These are phyloP conservation scores for Aphanomyces cochlioides DNA, from an alignment of 352 stramenopile species.

Conservation along the genomic window DNA sequence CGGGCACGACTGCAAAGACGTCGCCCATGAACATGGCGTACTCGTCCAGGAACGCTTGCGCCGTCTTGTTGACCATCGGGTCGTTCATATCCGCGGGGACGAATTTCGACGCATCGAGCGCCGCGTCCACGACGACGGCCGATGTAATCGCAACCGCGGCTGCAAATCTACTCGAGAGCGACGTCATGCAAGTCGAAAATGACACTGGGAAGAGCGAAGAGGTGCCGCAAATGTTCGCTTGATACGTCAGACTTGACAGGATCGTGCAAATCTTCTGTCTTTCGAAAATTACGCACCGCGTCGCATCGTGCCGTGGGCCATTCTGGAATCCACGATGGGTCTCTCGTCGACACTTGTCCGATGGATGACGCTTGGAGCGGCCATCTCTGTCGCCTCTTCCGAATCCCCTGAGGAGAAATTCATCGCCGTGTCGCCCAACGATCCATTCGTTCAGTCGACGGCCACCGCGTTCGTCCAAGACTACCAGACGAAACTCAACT, in stretches of 20 bases:
- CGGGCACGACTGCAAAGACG: constrained; percentile 25
- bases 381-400: too few relatives aligned
- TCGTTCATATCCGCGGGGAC: constrained; percentile 3
- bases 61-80: constrained; percentile 10
- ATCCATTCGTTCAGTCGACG: constrained; percentile 23
- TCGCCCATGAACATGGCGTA: constrained; percentile 25
- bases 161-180: neutral
- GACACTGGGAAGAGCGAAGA: too few relatives aligned
- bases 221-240: too few relatives aligned
- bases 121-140: neutral
- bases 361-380: too few relatives aligned
- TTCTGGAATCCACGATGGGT: too few relatives aligned
- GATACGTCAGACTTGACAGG: too few relatives aligned
- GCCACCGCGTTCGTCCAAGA: constrained; percentile 20
- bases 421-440: neutral
- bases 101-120: constrained; percentile 4
- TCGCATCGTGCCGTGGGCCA: too few relatives aligned
- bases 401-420: too few relatives aligned
- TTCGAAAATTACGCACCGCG: too few relatives aligned
- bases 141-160: neutral
- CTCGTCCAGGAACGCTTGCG: constrained; percentile 12
- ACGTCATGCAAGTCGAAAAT: too few relatives aligned
- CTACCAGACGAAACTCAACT: constrained; percentile 20
- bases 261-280: too few relatives aligned
- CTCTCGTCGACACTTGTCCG: too few relatives aligned